phyloP scores from a whole-genome alignment of 306 rosid genomes.

The Cicer yamashitae region DNA sequence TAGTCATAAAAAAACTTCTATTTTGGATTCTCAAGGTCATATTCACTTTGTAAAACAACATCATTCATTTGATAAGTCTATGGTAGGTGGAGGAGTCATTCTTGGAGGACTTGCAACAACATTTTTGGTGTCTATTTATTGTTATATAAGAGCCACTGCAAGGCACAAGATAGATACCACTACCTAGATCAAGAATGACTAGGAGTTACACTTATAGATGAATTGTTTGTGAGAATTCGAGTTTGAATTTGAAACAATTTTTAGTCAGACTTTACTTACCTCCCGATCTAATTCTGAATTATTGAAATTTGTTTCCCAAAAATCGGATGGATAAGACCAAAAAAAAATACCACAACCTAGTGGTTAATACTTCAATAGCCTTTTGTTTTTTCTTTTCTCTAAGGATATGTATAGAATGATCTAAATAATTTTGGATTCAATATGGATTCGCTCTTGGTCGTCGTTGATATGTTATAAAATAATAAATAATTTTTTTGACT shows the following conservation, averaged over 20 bases:
- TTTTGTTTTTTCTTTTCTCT: slow-evolving; percentile 6
- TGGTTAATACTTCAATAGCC: no score
- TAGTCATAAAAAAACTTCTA: slow-evolving; percentile 40
- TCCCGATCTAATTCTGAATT: no score
- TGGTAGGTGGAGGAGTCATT: slow-evolving; percentile 80
- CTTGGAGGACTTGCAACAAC: slow-evolving; percentile 89
- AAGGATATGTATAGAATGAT: neutral
- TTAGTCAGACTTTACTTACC: no score
- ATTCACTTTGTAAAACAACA: slow-evolving; percentile 47
- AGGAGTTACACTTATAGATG: no score
- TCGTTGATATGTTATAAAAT: neutral
- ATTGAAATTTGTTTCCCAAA: no score
- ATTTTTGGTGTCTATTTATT: slow-evolving; percentile 67
- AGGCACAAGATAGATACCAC: slow-evolving; percentile 49
- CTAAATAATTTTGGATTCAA: neutral
- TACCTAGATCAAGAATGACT: neutral
- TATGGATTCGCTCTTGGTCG: neutral
- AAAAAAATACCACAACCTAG: no score
- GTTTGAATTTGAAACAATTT: no score
- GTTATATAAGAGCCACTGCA: slow-evolving; percentile 82
- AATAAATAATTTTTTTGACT: neutral
- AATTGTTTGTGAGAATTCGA: no score
- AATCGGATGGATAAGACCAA: no score
- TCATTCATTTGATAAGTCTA: slow-evolving; percentile 65
- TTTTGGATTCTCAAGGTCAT: slow-evolving; percentile 36